Conservation (phyloP, 306 rosid species). For the Lupinus albus region DNA sequence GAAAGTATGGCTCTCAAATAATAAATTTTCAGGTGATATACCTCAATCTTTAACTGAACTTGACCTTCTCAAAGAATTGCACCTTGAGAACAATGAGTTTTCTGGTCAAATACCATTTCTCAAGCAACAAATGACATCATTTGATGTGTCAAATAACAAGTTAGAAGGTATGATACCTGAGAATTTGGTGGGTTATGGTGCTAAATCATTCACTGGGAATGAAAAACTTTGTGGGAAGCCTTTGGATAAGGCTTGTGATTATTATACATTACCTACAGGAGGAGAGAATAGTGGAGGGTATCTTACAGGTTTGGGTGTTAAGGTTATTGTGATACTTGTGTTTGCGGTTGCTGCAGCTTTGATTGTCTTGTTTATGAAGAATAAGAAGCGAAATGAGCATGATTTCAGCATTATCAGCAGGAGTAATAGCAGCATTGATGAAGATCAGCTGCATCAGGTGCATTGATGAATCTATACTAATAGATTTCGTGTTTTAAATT, state of each 20-base stretch:
- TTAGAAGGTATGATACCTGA: slow-evolving; percentile 61
- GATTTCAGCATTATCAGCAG: slow-evolving; percentile 55
- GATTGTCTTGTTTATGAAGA: slow-evolving; percentile 14
- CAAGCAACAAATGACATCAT: slow-evolving; percentile 18
- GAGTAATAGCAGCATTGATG: slow-evolving; percentile 41
- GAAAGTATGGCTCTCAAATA: slow-evolving; percentile 53
- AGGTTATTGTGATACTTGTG: slow-evolving; percentile 30
- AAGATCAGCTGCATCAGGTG: slow-evolving; percentile 50
- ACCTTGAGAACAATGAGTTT: slow-evolving; percentile 51
- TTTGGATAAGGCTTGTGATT: slow-evolving; percentile 45
- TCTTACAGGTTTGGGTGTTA: background rate
- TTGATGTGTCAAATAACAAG: slow-evolving; percentile 65
- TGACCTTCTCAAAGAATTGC: slow-evolving; percentile 47
- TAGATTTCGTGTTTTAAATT: too few species aligned
- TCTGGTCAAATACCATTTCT: slow-evolving; percentile 37
- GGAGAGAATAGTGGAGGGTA: background rate
- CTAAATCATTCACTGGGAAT: slow-evolving; percentile 48
- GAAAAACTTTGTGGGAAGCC: slow-evolving; percentile 69
- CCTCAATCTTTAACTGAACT: slow-evolving; percentile 52
- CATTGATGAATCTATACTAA: background rate
- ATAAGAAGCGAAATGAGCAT: slow-evolving; percentile 16
- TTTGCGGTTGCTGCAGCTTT: slow-evolving; percentile 3
- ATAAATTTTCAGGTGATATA: slow-evolving; percentile 59
- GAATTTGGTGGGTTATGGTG: slow-evolving; percentile 26
- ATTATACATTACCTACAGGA: background rate